Base-by-base conservation (phyloP, 2,329 filamentous ascomycete genomes). In the Aureobasidium zeae region DNA sequence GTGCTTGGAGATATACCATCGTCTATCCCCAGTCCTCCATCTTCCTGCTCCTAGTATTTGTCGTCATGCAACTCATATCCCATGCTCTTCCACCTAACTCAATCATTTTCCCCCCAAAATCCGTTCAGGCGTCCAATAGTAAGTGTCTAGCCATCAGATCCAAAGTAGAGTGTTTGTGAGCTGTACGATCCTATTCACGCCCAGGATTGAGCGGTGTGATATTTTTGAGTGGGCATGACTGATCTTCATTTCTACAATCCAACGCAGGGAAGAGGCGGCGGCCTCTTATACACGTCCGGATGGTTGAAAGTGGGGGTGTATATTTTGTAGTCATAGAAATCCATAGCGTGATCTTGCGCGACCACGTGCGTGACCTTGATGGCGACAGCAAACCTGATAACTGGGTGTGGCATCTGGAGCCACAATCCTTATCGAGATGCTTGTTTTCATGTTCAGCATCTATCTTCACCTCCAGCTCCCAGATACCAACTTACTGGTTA, bases 301-400 rank as follows among this genome's bases (percentile, higher is more conserved):
- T 25, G 9, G 36, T 30, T 31, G 36, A 26, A 26, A 17, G 26
- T 31, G 36, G 36, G 26, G 36, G n/a, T 16, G 10, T n/a, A n/a
- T 29, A 29, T 30, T 20, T 39, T 39, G 36, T 39, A 39, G 36
- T 39, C 36, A 39, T 39, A 39, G 36, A 39, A 39, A 39, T 39
- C 11, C 37, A 41, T 41, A 31, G 37, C 37, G 37, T 41, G 37
- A 41, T 32, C 28, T 32, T 11, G 37, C 29, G 26, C 33, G 13
- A 20, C 37, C 37, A 41, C 37, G 28, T 41, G 37, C 37, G 19
- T 12, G 25, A 41, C 37, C 37, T 41, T 41, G 37, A 32, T 41
- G 37, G 37, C 20, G 24, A 32, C 20, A 28, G 24, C 16, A 15
- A 24, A 15, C 9, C 19, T 21, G 24, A 30, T 22, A 22, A n/a